Base-by-base conservation (phyloP, 331 rosid species). In the Acacia pycnantha region DNA sequence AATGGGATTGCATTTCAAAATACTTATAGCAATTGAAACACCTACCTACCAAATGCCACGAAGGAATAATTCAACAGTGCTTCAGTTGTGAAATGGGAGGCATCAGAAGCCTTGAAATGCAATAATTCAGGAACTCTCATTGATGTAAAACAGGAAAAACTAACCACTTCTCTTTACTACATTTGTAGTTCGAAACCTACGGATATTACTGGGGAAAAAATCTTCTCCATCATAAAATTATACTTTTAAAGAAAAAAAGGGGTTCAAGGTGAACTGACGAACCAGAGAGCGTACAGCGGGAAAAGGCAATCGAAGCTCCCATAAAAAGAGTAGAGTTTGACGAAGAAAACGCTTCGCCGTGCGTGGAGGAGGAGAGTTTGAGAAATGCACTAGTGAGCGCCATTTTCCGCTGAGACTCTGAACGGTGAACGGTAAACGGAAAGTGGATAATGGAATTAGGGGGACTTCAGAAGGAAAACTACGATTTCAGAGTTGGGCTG, bases 311-410 rank as follows among this genome's bases (percentile, higher is more conserved):
- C 37, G 90, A 87, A 50, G 82, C 21, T 15, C 87, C 89, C 71
- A 67, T 70, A 66, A 85, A 83, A n/a, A 77, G 74, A 53, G 91
- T 5, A 0, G 91, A 86, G 68, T 51, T 82, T 53, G 88, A 82
- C 0, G 90, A 85, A 73, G 87, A 56, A 3, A 73, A 37, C 21
- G 72, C 11, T 59, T 92, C 83, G 83, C 88, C 90, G 73, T 91
- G 81, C 3, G 77, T 73, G 62, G 82, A 27, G 13, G 88, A 67
- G 27, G 88, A 85, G 74, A 80, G 83, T 78, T 87, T 90, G 69
- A 82, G 88, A 75, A 88, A 48, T 41, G 82, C 40, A 73, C 50
- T 66, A 77, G 80, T 43, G 90, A 90, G 84, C 70, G 92, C 92
- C 98, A 94, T 92, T 84, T 26, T 81, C 76, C 7, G 46, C 7